Conservation (phyloP, 2,329 filamentous ascomycete species). For the Nothopassalora personata region DNA sequence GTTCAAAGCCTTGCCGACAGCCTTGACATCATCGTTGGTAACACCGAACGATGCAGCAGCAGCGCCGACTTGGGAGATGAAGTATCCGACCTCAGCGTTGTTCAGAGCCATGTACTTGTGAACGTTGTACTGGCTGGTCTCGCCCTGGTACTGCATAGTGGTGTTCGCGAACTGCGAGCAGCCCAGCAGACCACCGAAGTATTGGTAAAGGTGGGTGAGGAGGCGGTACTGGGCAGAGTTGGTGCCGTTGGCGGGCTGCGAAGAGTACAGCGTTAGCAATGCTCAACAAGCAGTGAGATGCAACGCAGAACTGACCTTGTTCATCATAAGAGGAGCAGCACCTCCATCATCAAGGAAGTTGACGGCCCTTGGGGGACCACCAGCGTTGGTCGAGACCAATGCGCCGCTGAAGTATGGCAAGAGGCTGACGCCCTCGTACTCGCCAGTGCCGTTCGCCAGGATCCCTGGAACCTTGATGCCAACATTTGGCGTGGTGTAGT, state of each 20-base stretch:
- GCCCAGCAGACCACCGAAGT: constrained; percentile 55
- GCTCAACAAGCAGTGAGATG: neutral
- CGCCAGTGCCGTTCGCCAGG: constrained; percentile 46
- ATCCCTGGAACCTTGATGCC: constrained; percentile 54
- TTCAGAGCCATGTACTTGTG: constrained; percentile 56
- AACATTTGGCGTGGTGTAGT: constrained; percentile 43
- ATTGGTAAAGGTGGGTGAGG: constrained; percentile 58
- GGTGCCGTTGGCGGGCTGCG: neutral
- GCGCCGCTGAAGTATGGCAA: constrained; percentile 55
- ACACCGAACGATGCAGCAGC: constrained; percentile 57
- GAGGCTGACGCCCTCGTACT: constrained; percentile 52
- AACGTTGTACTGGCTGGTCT: constrained; percentile 47
- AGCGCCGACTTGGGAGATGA: constrained; percentile 54
- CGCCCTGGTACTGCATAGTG: constrained; percentile 49
- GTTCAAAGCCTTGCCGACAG: constrained; percentile 47
- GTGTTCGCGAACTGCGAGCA: constrained; percentile 49
- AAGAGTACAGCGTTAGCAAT: neutral
- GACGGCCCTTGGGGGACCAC: constrained; percentile 43
- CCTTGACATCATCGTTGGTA: constrained; percentile 46
- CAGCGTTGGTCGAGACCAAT: constrained; percentile 51
- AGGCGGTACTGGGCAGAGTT: constrained; percentile 40
- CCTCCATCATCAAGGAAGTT: constrained; percentile 60
- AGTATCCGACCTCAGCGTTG: constrained; percentile 51
- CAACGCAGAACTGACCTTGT: constrained; percentile 30
- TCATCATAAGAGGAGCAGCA: constrained; percentile 50